phyloP scores from a whole-genome alignment of 208 protist species.

The Kentomonas sorsogonicus region DNA sequence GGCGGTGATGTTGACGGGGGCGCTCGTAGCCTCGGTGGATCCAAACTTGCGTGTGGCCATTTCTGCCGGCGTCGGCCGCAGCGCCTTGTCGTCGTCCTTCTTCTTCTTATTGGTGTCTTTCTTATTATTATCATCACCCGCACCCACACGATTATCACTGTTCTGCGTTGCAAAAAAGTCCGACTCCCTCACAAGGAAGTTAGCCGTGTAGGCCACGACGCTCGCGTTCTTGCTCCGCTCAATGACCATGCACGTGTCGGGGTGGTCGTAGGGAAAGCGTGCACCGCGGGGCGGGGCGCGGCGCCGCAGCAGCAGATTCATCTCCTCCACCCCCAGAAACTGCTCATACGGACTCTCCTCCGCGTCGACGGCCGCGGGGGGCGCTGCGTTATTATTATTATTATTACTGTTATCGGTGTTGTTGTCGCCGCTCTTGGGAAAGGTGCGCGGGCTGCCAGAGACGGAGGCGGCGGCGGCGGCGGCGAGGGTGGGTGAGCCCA shows the following conservation, averaged over 20 bases:
- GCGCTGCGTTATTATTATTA: constrained; percentile 4
- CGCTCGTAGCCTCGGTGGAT: no score
- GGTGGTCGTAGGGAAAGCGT: constrained; percentile 3
- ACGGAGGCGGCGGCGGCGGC: not conserved
- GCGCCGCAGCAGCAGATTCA: not conserved
- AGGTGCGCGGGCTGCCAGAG: not conserved
- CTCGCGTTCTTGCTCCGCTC: constrained; percentile 3
- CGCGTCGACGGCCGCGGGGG: no score
- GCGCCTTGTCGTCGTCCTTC: no score
- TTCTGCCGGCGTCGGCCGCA: not conserved
- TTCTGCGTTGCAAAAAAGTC: no score
- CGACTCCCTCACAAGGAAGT: not conserved
- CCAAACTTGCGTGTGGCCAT: no score
- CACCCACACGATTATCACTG: no score
- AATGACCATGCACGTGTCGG: constrained; percentile 1
- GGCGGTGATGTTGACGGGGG: no score
- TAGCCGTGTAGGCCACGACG: not conserved
- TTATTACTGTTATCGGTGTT: not conserved
- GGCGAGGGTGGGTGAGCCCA: not conserved
- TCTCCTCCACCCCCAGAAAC: not conserved
- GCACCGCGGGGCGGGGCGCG: not conserved
- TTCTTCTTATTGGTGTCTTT: not conserved
- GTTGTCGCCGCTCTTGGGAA: not conserved
- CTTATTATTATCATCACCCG: not conserved
- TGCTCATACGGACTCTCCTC: not conserved